Conservation (phyloP, 768 basidiomycete genomes). For the Mrakia gelida region DNA sequence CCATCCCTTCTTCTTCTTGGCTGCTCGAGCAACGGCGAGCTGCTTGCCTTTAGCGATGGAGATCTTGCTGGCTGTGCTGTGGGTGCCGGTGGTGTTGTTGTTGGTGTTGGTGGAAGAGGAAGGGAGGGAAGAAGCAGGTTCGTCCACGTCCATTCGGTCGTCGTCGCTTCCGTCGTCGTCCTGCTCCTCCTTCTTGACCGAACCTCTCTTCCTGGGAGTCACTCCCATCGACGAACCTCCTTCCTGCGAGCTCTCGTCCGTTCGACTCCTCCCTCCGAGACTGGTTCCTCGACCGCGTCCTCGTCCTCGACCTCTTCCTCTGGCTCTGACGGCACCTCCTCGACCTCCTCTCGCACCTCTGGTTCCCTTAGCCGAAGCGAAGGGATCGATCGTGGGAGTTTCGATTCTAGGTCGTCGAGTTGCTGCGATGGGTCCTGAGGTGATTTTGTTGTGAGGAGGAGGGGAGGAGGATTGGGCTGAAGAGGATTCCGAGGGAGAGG, state of each 20-base stretch:
- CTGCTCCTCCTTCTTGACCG: neutral
- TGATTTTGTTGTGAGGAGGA: conserved; percentile 18
- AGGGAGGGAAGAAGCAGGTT: neutral
- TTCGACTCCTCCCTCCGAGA: neutral
- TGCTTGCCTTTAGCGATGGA: conserved; percentile 9
- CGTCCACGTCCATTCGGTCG: conserved; percentile 5
- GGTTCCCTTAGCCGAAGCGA: neutral
- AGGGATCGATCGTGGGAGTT: neutral
- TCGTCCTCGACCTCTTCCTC: neutral
- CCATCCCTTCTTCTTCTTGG: conserved; percentile 4
- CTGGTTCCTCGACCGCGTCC: conserved; percentile 3
- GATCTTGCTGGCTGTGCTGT: neutral
- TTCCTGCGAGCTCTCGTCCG: neutral
- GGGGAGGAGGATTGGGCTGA: neutral
- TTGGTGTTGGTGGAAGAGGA: neutral
- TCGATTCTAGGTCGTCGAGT: neutral
- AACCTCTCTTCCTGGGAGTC: neutral
- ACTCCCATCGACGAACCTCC: neutral
- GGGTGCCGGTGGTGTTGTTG: too few relatives aligned
- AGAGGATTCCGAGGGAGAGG: neutral
- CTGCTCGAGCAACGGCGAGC: neutral
- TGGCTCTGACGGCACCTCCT: neutral
- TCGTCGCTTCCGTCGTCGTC: neutral
- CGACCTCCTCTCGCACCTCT: neutral
- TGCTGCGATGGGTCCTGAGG: conserved; percentile 13